Conservation (phyloP, 2,329 filamentous ascomycete species). For the Ceratocystis cacaofunesta region DNA sequence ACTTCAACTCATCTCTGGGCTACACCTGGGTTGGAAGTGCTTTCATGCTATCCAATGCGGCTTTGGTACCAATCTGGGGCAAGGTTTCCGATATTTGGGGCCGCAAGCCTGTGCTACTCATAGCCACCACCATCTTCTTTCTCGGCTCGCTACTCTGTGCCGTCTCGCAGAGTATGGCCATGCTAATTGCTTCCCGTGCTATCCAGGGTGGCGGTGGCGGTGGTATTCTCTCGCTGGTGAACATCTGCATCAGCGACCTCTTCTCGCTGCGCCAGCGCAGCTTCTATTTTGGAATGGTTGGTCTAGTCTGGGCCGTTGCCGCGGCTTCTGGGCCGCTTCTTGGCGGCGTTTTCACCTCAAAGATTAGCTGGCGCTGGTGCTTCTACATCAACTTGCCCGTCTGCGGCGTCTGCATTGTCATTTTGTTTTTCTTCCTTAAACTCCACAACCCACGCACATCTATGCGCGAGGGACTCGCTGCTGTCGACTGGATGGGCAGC, state of each 20-base stretch:
- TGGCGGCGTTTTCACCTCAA: constrained; percentile 51
- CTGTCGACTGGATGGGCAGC: constrained; percentile 44
- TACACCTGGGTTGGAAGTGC: constrained; percentile 68
- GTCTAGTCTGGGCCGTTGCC: constrained; percentile 49
- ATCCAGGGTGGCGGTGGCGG: constrained; percentile 44
- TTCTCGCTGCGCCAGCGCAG: constrained; percentile 38
- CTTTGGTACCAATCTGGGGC: constrained; percentile 55
- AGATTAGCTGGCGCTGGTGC: constrained; percentile 54
- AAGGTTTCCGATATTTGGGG: constrained; percentile 45
- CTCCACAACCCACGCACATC: constrained; percentile 54
- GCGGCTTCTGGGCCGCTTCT: constrained; percentile 51
- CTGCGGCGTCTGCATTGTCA: constrained; percentile 31
- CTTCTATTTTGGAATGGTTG: constrained; percentile 38
- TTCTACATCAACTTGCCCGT: constrained; percentile 50
- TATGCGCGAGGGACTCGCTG: constrained; percentile 44
- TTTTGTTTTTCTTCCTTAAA: constrained; percentile 48
- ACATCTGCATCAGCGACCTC: constrained; percentile 42
- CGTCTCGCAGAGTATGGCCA: constrained; percentile 33
- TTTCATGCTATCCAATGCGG: constrained; percentile 56
- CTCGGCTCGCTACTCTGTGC: constrained; percentile 40
- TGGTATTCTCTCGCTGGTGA: constrained; percentile 44
- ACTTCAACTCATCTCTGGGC: constrained; percentile 51
- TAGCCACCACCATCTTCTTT: constrained; percentile 38
- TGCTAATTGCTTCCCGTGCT: constrained; percentile 40
- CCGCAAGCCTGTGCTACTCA: constrained; percentile 39